Evolutionary conservation across 1,139 yeast species (phyloP), one percentile per base, ranked within the genome.

Genomic region (Scheffersomyces segobiensis): DNA sequence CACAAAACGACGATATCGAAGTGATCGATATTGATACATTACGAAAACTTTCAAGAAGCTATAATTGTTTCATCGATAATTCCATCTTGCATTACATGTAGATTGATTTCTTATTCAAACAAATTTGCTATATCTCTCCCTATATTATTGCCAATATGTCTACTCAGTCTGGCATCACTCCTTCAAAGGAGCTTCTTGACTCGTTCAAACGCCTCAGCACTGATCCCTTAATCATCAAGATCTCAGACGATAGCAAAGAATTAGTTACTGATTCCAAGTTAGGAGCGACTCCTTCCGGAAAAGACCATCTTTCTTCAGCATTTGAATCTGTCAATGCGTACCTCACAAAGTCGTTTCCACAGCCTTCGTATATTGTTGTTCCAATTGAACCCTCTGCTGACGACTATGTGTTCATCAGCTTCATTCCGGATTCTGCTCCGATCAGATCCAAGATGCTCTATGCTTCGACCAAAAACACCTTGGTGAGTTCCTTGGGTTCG

Each of bases 381-480:
- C 79, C 81, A 55, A 73, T 77, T 52, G 78, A 72, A 48, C 67
- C 62, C 2, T 66, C 69, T 10, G 68, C 67, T 26, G 67, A 66
- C 19, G 67, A 67, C 18, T 80, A 77, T 61, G 80, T 86, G 3
- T 93, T 95, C 67, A 82, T 93, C 53, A 86, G 96, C 50, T 93
- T 83, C 75, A 95, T 95, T 54, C 98, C 99, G 0, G 98, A 95
- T 71, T 72, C 75, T 54, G 93, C 98, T 14, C 87, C 88, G 7
- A 93, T 95, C 47, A 84, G 93, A 60, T 83, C 85, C 59, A 95
- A 95, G 71, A 95, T 95, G 98, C 80, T 95, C 57, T 96, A 93
- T 72, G 98, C 99, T 3, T 89, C 97, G 2, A 88, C 96, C 20
- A 91, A 91, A 63, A 88, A 86, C 68, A 87, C 96, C 0, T 74